Base-by-base conservation (phyloP, 106 monocot genomes). In the Acorus gramineus region DNA sequence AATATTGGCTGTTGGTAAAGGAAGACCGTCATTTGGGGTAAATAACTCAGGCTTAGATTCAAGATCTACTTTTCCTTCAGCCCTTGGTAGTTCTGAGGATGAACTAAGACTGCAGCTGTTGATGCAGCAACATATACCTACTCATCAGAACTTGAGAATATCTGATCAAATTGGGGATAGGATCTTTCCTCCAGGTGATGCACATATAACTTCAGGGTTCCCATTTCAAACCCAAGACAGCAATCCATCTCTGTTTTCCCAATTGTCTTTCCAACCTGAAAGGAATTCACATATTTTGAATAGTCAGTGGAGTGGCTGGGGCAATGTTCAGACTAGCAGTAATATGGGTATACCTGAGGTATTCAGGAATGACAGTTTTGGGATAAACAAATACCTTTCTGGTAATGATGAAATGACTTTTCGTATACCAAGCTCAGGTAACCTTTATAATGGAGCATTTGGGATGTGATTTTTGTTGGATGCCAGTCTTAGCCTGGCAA, bases 1-100 rank as follows among this genome's bases (percentile, higher is more conserved):
- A 56, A 90, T 96, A 65, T 75, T 96, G 59, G 95, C 90, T 64
- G 93, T 93, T 3, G 89, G 85, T 63, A 93, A 89, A 74, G 89
- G 89, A 10, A 70, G 73, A 45, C 55, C 81, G 59, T 70, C 81
- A 46, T 59, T 72, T 63, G 80, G 80, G 72, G 55, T 60, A 52
- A 67, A 67, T 55, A 82, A 76, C 65, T 60, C 82, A 49, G 80
- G 64, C 7, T 72, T 68, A 47, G 77, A 60, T 59, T 73, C 59
- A 44, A 71, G 79, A 63, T 58, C 62, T 68, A 44, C 73, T 58
- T 76, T 83, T 63, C 74, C 83, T 60, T 13, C 65, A 64, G 85
- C 85, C 57, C 64, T 69, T 28, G 63, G 14, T 61, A 14, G 67
- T 45, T 79, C 74, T 61, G 80, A 81, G 6, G 73, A 14, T 72